Percentiles rank a stretch among this genome's conserved stretches.
These are phyloP conservation scores for Rhodotorula sp. DNA, from an alignment of 1,284 basidiomycete genomes.

Conservation along the genomic window DNA sequence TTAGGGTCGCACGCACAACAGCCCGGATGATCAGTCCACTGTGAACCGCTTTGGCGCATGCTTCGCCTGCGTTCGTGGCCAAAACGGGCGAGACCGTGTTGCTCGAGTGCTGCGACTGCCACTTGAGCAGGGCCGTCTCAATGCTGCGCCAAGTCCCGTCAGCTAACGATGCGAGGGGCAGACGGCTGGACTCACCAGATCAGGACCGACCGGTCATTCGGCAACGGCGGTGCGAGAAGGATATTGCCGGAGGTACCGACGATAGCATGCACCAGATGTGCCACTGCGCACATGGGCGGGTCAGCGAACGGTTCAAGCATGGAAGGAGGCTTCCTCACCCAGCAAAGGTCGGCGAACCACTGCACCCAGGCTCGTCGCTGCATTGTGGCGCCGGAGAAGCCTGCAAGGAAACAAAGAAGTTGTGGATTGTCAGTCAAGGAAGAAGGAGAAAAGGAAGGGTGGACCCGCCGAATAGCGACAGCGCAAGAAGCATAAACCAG, in stretches of 20 bases:
- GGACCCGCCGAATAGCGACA: conserved; percentile 11
- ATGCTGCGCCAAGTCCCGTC: background rate
- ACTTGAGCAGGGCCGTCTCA: background rate
- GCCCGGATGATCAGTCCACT: too few relatives aligned
- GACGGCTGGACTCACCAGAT: background rate
- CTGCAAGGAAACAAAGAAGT: background rate
- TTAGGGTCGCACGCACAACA: too few relatives aligned
- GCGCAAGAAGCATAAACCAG: background rate
- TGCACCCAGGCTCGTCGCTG: conserved; percentile 17
- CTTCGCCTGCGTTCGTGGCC: too few relatives aligned
- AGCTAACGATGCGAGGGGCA: too few relatives aligned
- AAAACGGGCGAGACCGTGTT: too few relatives aligned
- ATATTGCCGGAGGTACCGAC: conserved; percentile 5
- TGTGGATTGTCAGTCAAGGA: background rate
- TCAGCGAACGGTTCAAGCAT: background rate
- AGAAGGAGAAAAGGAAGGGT: too few relatives aligned
- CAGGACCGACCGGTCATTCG: background rate
- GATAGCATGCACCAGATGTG: conserved; percentile 11
- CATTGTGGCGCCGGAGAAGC: conserved; percentile 6
- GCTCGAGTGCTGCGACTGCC: background rate
- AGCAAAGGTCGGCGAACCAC: conserved; percentile 21
- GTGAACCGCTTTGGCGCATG: too few relatives aligned
- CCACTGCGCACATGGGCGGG: conserved; percentile 5
- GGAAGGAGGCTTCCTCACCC: conserved; percentile 2
- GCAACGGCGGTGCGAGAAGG: background rate